These are phyloP conservation scores for Annulohypoxylon truncatum DNA, from an alignment of 2,329 filamentous ascomycete species.

Conservation along the genomic window DNA sequence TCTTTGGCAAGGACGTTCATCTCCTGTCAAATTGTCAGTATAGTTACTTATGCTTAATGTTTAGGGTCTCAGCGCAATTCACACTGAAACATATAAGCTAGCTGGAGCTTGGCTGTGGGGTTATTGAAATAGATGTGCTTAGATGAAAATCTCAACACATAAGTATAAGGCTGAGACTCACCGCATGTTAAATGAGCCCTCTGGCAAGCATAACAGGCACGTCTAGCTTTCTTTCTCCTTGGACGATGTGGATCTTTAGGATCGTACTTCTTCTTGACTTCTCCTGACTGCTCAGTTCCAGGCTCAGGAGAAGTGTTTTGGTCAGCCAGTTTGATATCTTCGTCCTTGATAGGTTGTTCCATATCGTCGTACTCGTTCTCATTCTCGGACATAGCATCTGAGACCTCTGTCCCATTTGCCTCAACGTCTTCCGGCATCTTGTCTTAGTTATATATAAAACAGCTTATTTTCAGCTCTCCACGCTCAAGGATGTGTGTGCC, in stretches of 20 bases:
- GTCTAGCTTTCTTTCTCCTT: conserved; percentile 91
- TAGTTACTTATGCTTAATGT: neutral
- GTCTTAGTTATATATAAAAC: conserved; percentile 64
- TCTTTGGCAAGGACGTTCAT: conserved; percentile 91
- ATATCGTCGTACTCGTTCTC: conserved; percentile 65
- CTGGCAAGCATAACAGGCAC: conserved; percentile 97
- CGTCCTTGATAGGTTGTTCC: conserved; percentile 58
- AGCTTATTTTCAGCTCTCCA: conserved; percentile 38
- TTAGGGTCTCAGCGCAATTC: conserved; percentile 8
- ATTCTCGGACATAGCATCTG: conserved; percentile 69
- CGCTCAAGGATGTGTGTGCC: conserved; percentile 35
- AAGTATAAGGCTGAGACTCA: conserved; percentile 65
- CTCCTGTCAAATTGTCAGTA: conserved; percentile 68
- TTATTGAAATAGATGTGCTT: conserved; percentile 37
- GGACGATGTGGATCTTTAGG: conserved; percentile 92
- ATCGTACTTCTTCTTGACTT: conserved; percentile 76
- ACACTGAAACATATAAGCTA: conserved; percentile 23
- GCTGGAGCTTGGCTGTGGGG: conserved; percentile 33
- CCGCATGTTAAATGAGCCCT: conserved; percentile 97
- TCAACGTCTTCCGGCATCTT: conserved; percentile 68
- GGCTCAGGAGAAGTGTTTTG: conserved; percentile 57
- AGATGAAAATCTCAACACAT: conserved; percentile 41
- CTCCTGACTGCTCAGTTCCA: conserved; percentile 59
- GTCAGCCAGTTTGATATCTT: conserved; percentile 65
- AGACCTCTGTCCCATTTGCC: conserved; percentile 65